Evolutionary conservation across 768 basidiomycete species (phyloP), one percentile per base, ranked within the genome.

Genomic region (Leccinum fibrillosum): DNA sequence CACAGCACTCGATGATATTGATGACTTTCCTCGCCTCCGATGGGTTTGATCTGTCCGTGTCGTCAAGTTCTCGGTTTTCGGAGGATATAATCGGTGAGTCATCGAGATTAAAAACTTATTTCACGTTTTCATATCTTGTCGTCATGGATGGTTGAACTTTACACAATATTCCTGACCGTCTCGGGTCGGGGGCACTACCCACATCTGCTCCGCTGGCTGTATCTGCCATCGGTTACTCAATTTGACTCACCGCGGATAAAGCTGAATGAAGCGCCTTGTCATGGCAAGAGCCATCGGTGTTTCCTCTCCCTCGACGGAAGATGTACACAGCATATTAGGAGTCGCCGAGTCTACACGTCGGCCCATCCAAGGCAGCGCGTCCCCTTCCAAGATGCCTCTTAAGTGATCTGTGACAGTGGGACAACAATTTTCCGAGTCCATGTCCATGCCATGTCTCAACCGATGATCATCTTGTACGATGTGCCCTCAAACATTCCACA

Each of bases 391-490:
- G 11, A 15, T 30, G 10, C 44, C 56, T 62, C 48, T 62, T 62
- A 70, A 65, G 37, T 55, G 48, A 42, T 55, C 25, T 44, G 45
- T 44, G 50, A 45, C 19, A 23, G 35, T 35, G 51, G 28, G 26
- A 17, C 3, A 37, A 35, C 50, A 19, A n/a, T 17, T 17, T 44
- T 23, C 47, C 19, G 19, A 37, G 4, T 49, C 30, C 42, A 12
- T 49, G 34, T 45, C 11, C 52, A 44, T 23, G 51, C 55, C 50
- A 79, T 80, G 78, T 69, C 78, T 55, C 75, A 76, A 53, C 82
- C 85, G 12, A 72, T 76, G 49, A 85, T 90, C 59, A 82, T 77
- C 15, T 75, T 90, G 15, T 90, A 89, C 67, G 89, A 90, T 61
- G 77, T 85, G 21, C 83, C 80, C 34, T 84, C 86, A 10, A 77